Evolutionary conservation across 2,329 filamentous ascomycete genomes (phyloP).

Genomic region (Alternaria rosae): DNA sequence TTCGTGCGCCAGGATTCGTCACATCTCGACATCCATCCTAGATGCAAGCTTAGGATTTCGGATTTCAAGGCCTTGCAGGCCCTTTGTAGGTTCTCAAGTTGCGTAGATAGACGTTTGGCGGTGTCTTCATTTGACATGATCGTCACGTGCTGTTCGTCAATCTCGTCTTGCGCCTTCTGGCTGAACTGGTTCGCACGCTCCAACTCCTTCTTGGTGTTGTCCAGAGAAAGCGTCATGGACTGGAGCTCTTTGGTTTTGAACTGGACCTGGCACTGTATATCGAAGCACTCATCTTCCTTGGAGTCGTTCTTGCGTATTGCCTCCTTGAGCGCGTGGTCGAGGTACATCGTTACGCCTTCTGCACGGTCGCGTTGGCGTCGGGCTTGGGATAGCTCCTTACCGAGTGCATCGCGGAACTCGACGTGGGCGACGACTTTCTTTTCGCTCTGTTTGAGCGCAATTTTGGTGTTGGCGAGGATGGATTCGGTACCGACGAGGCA

Average conservation of each 20-base stretch:
- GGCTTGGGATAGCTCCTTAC: neutral
- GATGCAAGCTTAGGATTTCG: neutral
- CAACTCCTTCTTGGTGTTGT: neutral
- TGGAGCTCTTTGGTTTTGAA: conserved; percentile 8
- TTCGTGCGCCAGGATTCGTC: neutral
- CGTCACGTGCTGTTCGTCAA: neutral
- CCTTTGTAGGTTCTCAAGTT: neutral
- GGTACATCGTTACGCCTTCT: neutral
- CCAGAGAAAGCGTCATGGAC: conserved; percentile 1
- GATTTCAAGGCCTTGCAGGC: neutral
- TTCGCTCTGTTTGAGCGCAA: neutral
- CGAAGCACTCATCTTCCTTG: neutral
- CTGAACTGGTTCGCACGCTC: neutral
- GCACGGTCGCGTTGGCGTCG: neutral
- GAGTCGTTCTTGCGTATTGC: neutral
- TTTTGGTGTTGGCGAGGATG: neutral
- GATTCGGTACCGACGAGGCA: neutral
- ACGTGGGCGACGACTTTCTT: neutral
- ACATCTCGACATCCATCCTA: neutral
- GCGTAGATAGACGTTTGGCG: neutral
- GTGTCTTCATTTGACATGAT: neutral
- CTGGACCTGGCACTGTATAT: conserved; percentile 6
- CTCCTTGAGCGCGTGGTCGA: neutral
- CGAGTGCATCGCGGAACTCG: neutral
- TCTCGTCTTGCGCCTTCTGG: neutral